Percentiles rank a stretch among this genome's conserved stretches.
Evolutionary conservation across 2,329 filamentous ascomycete species (phyloP).

Genomic region (Penicillium sp.): DNA sequence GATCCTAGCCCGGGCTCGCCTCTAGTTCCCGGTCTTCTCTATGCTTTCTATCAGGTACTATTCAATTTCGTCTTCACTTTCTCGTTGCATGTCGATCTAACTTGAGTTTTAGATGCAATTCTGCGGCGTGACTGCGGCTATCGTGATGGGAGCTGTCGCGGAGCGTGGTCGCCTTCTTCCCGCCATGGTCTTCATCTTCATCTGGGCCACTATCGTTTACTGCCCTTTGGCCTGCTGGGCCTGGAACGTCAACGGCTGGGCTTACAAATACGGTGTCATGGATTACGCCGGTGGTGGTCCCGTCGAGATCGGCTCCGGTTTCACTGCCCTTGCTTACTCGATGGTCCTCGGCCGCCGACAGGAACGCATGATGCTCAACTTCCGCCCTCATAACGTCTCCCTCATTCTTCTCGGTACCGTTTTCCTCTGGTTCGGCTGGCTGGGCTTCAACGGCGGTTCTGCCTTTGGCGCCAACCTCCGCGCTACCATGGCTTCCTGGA

Average conservation of each 20-base stretch:
- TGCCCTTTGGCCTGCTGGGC: conserved; percentile 95
- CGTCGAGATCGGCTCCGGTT: conserved; percentile 93
- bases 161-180: conserved; percentile 92
- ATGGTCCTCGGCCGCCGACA: conserved; percentile 93
- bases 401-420: conserved; percentile 94
- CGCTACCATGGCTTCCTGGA: conserved; percentile 96
- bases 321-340: conserved; percentile 92
- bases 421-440: conserved; percentile 97
- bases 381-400: conserved; percentile 97
- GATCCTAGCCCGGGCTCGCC: conserved; percentile 84
- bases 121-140: conserved; percentile 85
- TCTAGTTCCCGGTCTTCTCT: conserved; percentile 83
- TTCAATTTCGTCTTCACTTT: conserved; percentile 24
- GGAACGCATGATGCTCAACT: conserved; percentile 99
- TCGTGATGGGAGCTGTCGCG: conserved; percentile 86
- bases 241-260: conserved; percentile 95
- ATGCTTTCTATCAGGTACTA: conserved; percentile 82
- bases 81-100: background rate
- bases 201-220: conserved; percentile 97
- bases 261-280: conserved; percentile 81
- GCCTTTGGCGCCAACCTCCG: conserved; percentile 91
- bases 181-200: conserved; percentile 91
- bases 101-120: conserved; percentile 76
- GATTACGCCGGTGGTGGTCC: conserved; percentile 96
- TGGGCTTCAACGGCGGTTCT: conserved; percentile 97